A percentile compares a stretch with the other conserved stretches of the same genome.
These are phyloP conservation scores for Phyllosticta ampelicida DNA, from an alignment of 2,329 filamentous ascomycete species.

Conservation along the genomic window DNA sequence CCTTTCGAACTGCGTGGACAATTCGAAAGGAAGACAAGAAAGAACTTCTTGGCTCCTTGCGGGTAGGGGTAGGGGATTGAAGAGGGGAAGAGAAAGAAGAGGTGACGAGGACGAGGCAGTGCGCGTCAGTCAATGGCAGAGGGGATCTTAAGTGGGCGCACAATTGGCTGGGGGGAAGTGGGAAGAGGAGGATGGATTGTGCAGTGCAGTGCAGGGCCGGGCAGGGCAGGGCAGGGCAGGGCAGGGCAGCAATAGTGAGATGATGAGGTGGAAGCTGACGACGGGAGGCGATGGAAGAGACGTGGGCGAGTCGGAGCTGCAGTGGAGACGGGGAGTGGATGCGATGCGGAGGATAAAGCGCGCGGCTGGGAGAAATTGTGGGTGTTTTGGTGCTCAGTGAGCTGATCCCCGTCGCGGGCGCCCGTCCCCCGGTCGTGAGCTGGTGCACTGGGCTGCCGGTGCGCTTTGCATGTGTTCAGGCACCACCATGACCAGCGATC, in stretches of 20 bases:
- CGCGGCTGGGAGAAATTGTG: slow-evolving; percentile 6
- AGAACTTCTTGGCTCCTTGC: slow-evolving; percentile 36
- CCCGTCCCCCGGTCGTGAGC: slow-evolving; percentile 6
- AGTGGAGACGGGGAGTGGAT: slow-evolving; percentile 7
- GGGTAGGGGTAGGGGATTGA: slow-evolving; percentile 17
- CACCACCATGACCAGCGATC: slow-evolving; percentile 4
- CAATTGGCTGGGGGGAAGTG: slow-evolving; percentile 29
- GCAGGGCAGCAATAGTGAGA: slow-evolving; percentile 23
- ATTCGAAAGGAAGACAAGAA: slow-evolving; percentile 60
- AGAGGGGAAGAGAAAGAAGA: slow-evolving; percentile 15
- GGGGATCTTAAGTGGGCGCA: slow-evolving; percentile 18
- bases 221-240: too few relatives aligned
- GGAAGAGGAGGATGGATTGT: slow-evolving; percentile 20
- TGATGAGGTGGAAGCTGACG: slow-evolving; percentile 16
- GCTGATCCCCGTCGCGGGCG: not conserved
- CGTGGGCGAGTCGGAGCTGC: slow-evolving; percentile 18
- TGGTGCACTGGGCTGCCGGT: not conserved
- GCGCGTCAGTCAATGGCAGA: slow-evolving; percentile 4
- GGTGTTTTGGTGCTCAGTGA: not conserved
- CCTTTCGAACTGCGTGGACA: slow-evolving; percentile 44
- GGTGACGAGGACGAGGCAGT: slow-evolving; percentile 9
- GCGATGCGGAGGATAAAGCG: slow-evolving; percentile 6
- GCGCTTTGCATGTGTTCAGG: slow-evolving; percentile 9
- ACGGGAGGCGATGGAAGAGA: slow-evolving; percentile 23
- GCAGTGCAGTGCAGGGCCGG: too few relatives aligned